Percentiles rank a stretch among this genome's conserved stretches.
Conservation (phyloP, 176 grass and related monocot species). For the Ensete glaucum region DNA sequence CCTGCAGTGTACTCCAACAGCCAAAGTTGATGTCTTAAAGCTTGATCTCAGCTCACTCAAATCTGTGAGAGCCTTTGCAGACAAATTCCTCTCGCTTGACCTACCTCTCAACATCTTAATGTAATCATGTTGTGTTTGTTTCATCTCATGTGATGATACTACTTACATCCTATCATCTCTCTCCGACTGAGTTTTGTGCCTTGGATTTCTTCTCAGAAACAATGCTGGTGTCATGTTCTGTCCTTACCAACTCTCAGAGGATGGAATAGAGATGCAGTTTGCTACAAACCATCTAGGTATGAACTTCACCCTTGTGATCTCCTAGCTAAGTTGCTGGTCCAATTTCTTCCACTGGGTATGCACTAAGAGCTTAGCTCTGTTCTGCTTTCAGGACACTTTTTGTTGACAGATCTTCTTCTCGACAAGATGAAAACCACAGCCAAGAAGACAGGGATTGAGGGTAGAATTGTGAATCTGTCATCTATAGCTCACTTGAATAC, state of each 20-base stretch:
- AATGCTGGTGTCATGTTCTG: slow-evolving; percentile 87
- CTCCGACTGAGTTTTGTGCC: not conserved
- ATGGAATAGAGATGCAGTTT: slow-evolving; percentile 79
- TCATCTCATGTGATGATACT: not conserved
- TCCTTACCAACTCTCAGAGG: slow-evolving; percentile 54
- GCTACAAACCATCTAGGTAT: slow-evolving; percentile 72
- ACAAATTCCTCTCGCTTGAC: slow-evolving; percentile 62
- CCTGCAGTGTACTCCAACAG: slow-evolving; percentile 31
- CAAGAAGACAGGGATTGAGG: slow-evolving; percentile 47
- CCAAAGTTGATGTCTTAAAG: slow-evolving; percentile 52
- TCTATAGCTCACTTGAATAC: slow-evolving; percentile 45
- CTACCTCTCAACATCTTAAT: slow-evolving; percentile 89
- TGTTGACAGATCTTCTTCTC: slow-evolving; percentile 66
- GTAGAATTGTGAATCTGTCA: slow-evolving; percentile 65
- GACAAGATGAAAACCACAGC: slow-evolving; percentile 83
- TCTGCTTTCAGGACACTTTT: slow-evolving; percentile 67
- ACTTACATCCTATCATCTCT: not conserved
- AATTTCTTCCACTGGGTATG: not conserved
- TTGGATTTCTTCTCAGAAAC: slow-evolving; percentile 46
- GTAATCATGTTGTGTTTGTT: slow-evolving; percentile 31
- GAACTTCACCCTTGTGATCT: not conserved
- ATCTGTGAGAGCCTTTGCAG: slow-evolving; percentile 54
- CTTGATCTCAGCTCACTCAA: slow-evolving; percentile 86
- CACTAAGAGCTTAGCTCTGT: not conserved
- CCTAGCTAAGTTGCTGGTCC: not conserved